phyloP scores from a whole-genome alignment of 805 yeast species.

The Saccharomycodes ludwigii region DNA sequence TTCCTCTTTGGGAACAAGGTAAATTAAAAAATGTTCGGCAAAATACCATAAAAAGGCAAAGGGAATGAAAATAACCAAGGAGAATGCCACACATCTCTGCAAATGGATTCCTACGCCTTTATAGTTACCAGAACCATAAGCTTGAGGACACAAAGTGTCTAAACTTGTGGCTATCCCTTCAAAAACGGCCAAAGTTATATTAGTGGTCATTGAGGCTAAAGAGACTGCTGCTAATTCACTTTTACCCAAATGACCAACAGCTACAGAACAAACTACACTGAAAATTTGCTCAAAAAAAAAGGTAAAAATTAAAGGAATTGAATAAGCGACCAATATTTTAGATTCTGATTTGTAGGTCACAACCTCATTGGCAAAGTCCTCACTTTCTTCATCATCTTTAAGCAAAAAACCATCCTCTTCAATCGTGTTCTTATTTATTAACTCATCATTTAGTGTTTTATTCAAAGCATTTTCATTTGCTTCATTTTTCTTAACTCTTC shows the following conservation, averaged over 20 bases:
- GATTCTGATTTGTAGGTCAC: constrained; percentile 27
- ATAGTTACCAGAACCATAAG: constrained; percentile 66
- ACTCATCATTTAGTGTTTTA: constrained; percentile 3
- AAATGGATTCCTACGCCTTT: constrained; percentile 61
- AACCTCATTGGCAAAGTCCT: constrained; percentile 21
- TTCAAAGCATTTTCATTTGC: constrained; percentile 4
- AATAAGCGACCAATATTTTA: constrained; percentile 24
- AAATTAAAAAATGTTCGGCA: constrained; percentile 33
- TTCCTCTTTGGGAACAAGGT: constrained; percentile 37
- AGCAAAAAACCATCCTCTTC: constrained; percentile 8
- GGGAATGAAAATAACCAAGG: constrained; percentile 41
- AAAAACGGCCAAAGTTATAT: constrained; percentile 65
- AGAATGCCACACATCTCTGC: constrained; percentile 59
- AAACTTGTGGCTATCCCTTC: constrained; percentile 76
- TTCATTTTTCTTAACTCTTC: constrained; percentile 15
- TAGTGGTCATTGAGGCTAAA: constrained; percentile 72
- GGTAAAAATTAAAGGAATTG: constrained; percentile 51
- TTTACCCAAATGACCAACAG: constrained; percentile 78
- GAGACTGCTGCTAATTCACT: constrained; percentile 75
- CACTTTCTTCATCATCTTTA: constrained; percentile 13
- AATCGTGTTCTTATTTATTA: too few relatives aligned
- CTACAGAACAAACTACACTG: constrained; percentile 66
- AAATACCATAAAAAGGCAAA: constrained; percentile 49
- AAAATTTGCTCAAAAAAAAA: constrained; percentile 63
- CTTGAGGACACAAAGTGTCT: constrained; percentile 77